Base-by-base conservation (phyloP, 768 basidiomycete species). In the Kwoniella dendrophila region DNA sequence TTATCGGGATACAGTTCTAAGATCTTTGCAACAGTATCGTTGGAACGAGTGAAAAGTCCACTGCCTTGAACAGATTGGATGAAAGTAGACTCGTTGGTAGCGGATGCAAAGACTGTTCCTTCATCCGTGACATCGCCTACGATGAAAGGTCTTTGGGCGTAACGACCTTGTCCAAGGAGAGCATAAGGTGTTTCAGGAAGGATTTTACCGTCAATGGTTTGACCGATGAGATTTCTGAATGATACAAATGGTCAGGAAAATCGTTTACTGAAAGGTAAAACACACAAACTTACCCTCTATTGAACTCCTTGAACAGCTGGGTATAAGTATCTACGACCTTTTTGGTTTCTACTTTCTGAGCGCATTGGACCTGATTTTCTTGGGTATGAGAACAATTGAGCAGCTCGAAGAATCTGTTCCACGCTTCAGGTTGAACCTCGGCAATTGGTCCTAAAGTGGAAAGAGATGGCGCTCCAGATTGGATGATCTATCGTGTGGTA, bases 61-160 rank as follows among this genome's bases (percentile, higher is more conserved):
- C 63, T 6, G 44, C 50, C 6, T 51, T 45, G 12, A 53, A 29
- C 18, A 44, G 58, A 6, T 41, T 48, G 2, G 52, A 59, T 29
- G 41, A 58, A 54, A 52, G 10, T 12, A n/a, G 33, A 36, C 22
- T 64, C 50, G 50, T 52, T 30, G 36, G 43, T 45, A 4, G 63
- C 43, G 7, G 74, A 69, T 4, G 68, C 62, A 43, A 78, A 76
- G 22, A 57, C 48, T 2, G 76, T 75, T 4, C 76, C 76, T 44
- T 78, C 77, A 53, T 78, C 77, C n/a, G 62, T 56, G 56, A 43
- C 55, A 56, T 76, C 74, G 11, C 77, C 77, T 26, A 64, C 49
- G 52, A 78, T 78, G 66, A 73, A 75, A 14, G 77, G 73, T 27
- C 66, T 66, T 12, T 63, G 58, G 1, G 66, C 67, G 57, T 73